Evolutionary conservation across 176 grass and related monocot genomes (phyloP).

Genomic region (Lolium multiflorum): DNA sequence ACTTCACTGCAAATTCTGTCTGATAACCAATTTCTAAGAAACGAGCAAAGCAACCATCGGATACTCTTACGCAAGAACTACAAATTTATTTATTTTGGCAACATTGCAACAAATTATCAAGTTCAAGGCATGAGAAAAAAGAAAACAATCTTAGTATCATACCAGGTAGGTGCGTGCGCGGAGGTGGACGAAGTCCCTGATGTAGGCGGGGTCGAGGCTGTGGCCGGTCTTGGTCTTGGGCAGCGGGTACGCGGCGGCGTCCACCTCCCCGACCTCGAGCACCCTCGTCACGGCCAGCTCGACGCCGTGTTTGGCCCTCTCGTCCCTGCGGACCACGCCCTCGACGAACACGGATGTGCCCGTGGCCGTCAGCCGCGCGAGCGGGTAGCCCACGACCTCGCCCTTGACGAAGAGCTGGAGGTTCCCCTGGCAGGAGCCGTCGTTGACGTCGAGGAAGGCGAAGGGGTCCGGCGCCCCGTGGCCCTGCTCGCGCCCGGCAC

Average conservation of each 20-base stretch:
- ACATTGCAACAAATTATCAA: background rate
- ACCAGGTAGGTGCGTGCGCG: constrained; percentile 83
- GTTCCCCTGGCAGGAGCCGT: constrained; percentile 71
- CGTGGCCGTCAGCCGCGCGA: constrained; percentile 67
- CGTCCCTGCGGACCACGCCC: constrained; percentile 62
- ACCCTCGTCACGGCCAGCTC: constrained; percentile 72
- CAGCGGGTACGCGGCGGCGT: constrained; percentile 69
- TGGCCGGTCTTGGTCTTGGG: constrained; percentile 73
- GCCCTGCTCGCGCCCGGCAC: constrained; percentile 70
- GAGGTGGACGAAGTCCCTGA: constrained; percentile 75
- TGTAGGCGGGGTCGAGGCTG: constrained; percentile 60
- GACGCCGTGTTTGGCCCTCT: constrained; percentile 64
- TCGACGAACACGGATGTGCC: constrained; percentile 86
- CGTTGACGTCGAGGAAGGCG: constrained; percentile 86
- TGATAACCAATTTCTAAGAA: too few species aligned
- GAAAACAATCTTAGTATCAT: background rate
- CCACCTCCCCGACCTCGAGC: constrained; percentile 78
- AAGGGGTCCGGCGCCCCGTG: constrained; percentile 51
- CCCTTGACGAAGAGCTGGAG: constrained; percentile 70
- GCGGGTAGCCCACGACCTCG: constrained; percentile 54
- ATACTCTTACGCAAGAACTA: too few species aligned
- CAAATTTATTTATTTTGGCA: too few species aligned
- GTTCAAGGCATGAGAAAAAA: background rate
- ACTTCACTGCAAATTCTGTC: too few species aligned
- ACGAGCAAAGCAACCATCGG: too few species aligned